Conservation (phyloP, 108 stramenopile genomes). For the Cyclostephanos invisitatus region DNA sequence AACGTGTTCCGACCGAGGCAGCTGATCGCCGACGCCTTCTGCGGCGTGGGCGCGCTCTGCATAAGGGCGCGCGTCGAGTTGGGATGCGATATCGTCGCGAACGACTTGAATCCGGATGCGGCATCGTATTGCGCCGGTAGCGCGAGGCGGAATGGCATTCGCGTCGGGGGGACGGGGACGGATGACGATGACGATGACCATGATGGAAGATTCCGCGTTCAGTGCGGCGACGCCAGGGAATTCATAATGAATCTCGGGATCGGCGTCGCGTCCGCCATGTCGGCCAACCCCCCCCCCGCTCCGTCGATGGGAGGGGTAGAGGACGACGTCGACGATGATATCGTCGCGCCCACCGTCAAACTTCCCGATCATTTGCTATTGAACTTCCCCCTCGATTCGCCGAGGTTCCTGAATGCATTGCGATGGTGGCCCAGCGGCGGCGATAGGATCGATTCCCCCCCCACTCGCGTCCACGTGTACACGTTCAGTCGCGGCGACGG, state of each 20-base stretch:
- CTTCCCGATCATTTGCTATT: slow-evolving; percentile 81
- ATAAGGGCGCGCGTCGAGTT: slow-evolving; percentile 64
- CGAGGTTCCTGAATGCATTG: slow-evolving; percentile 67
- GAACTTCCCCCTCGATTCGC: slow-evolving; percentile 79
- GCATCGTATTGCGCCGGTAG: slow-evolving; percentile 57
- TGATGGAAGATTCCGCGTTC: slow-evolving; percentile 37
- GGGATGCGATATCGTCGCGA: slow-evolving; percentile 69
- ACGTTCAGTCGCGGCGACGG: slow-evolving; percentile 71
- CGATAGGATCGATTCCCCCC: slow-evolving; percentile 34
- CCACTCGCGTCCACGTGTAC: slow-evolving; percentile 65
- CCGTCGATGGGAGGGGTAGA: background rate
- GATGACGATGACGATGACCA: no score
- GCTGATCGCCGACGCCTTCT: slow-evolving; percentile 91
- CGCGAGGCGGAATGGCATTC: slow-evolving; percentile 51
- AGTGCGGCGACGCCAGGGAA: slow-evolving; percentile 78
- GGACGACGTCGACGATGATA: background rate
- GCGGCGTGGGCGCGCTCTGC: slow-evolving; percentile 95
- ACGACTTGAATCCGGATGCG: slow-evolving; percentile 90
- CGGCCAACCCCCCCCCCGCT: slow-evolving; percentile 12
- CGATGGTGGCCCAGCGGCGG: slow-evolving; percentile 71
- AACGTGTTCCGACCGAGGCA: slow-evolving; percentile 53
- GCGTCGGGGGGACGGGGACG: slow-evolving; percentile 1
- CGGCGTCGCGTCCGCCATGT: background rate
- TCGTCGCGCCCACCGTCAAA: slow-evolving; percentile 5
- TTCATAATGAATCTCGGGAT: slow-evolving; percentile 77